These are phyloP conservation scores for Microcos paniculata DNA, from an alignment of 345 rosid species.

Conservation along the genomic window DNA sequence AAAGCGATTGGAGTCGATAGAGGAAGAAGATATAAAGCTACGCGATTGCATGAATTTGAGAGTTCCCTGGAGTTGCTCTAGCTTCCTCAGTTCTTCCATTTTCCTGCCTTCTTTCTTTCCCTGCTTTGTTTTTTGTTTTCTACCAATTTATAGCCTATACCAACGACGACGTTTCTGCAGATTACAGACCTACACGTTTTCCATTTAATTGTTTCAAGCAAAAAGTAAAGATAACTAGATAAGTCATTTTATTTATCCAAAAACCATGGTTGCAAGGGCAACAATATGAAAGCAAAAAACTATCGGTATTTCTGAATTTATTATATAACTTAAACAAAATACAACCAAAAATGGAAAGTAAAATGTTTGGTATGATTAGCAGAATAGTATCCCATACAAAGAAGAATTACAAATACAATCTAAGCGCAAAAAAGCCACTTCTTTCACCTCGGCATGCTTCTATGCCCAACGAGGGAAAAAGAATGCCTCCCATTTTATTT, in stretches of 20 bases:
- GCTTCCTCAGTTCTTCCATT: conserved; percentile 76
- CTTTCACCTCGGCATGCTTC: conserved; percentile 9
- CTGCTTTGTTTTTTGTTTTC: neutral
- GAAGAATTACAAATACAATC: conserved; percentile 16
- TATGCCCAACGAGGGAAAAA: neutral
- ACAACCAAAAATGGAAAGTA: neutral
- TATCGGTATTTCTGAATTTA: neutral
- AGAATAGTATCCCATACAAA: conserved; percentile 5
- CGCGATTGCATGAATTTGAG: conserved; percentile 42
- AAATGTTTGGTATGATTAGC: neutral
- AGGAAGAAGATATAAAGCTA: conserved; percentile 33
- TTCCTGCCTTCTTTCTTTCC: neutral
- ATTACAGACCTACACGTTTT: too few species aligned
- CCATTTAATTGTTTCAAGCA: neutral
- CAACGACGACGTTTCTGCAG: neutral
- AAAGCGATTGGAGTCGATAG: conserved; percentile 53
- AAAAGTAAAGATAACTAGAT: too few species aligned
- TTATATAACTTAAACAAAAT: neutral
- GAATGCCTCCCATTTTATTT: neutral
- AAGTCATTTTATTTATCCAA: too few species aligned
- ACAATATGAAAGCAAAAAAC: neutral
- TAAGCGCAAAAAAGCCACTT: neutral
- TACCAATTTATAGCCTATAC: neutral
- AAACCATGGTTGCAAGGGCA: too few species aligned
- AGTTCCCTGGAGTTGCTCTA: conserved; percentile 64